Base-by-base conservation (phyloP, 139 green algal species). In the Gonium pectorale region DNA sequence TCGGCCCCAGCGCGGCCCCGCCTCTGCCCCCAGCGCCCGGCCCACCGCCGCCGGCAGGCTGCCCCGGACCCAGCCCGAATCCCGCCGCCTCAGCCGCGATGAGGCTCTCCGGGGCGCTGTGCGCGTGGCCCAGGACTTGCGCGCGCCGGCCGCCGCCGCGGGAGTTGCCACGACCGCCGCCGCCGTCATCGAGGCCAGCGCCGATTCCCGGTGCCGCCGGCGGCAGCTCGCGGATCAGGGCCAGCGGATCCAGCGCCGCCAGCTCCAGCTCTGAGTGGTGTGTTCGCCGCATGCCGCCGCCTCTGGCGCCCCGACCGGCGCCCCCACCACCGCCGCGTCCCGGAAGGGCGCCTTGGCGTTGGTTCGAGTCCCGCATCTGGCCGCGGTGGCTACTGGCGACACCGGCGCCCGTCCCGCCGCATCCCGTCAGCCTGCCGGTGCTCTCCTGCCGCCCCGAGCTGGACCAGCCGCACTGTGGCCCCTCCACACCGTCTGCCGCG, bases 71-170 rank as follows among this genome's bases (percentile, higher is more conserved):
- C 29, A 17, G 38, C 21, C n/a, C 38, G 27, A 67, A 17, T 33
- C 35, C 35, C 37, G 24, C 67, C 67, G 67, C 67, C 38, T 6
- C 40, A 13, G 40, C 67, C 21, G 41, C 29, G 5, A 33, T 31
- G 8, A 38, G 7, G 64, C 43, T 75, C 60, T 84, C 78, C 15
- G 78, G 78, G 19, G 78, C 78, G 78, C 78, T 84, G 64, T 84
- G 78, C n/a, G 62, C 59, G 1, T 59, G 31, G 2, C 74, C 38
- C 38, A 72, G 52, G 1, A 31, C 26, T 35, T 11, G 9, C 56
- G 22, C 17, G 27, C 56, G 56, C 56, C 56, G 27, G 5, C 8
- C 29, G 59, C 59, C 59, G 15, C 59, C 5, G 29, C 59, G 27
- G 11, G 6, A 63, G 15, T 24, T 5, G 21, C 54, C 54, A 5